These are phyloP conservation scores for Penicillium sclerotiorum DNA, from an alignment of 2,329 filamentous ascomycete species.

Conservation along the genomic window DNA sequence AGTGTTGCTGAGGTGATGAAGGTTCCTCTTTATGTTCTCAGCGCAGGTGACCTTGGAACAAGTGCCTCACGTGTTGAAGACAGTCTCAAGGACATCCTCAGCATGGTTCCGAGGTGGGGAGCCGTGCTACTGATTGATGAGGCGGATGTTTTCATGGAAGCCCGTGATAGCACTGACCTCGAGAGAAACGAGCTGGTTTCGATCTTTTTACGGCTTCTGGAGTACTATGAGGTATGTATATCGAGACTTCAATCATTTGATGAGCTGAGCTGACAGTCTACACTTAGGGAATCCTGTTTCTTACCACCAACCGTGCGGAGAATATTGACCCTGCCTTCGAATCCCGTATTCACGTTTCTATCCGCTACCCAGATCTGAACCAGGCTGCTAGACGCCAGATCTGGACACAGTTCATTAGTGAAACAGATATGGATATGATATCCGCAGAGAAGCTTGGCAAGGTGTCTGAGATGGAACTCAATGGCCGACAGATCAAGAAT, in stretches of 20 bases:
- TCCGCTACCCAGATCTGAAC: slow-evolving; percentile 51
- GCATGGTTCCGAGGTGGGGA: slow-evolving; percentile 55
- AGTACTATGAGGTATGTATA: slow-evolving; percentile 24
- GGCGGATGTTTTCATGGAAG: slow-evolving; percentile 37
- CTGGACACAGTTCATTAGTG: not conserved
- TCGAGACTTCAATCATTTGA: slow-evolving; percentile 27
- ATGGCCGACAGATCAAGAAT: slow-evolving; percentile 18
- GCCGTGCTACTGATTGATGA: slow-evolving; percentile 57
- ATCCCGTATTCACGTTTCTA: slow-evolving; percentile 52
- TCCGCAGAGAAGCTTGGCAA: not conserved
- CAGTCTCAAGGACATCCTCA: slow-evolving; percentile 49
- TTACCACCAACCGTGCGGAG: slow-evolving; percentile 53
- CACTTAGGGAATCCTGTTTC: slow-evolving; percentile 38
- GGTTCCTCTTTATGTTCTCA: slow-evolving; percentile 54
- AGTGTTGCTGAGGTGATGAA: slow-evolving; percentile 54
- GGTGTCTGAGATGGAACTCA: slow-evolving; percentile 6
- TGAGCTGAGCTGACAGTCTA: not conserved
- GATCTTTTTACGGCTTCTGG: slow-evolving; percentile 33
- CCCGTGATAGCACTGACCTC: slow-evolving; percentile 43
- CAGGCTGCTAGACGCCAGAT: not conserved
- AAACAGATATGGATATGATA: not conserved
- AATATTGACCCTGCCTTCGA: slow-evolving; percentile 54
- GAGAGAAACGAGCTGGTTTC: slow-evolving; percentile 51
- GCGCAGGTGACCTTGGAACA: slow-evolving; percentile 52
- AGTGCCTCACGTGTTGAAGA: slow-evolving; percentile 46